These are phyloP conservation scores for Teratosphaeria pseudoeucalypti DNA, from an alignment of 2,329 filamentous ascomycete genomes.

Conservation along the genomic window DNA sequence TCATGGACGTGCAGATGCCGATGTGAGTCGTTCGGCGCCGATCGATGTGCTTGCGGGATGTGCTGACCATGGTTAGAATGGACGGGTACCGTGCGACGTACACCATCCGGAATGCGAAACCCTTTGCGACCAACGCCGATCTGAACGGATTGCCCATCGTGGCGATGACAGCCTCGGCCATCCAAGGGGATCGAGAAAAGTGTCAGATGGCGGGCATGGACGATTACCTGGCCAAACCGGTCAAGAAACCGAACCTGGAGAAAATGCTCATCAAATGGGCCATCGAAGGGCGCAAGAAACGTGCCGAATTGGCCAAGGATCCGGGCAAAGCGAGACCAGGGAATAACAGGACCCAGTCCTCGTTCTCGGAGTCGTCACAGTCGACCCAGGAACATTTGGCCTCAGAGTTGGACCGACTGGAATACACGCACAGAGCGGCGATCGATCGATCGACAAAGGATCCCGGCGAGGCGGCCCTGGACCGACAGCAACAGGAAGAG, in stretches of 20 bases:
- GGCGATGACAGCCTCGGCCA: conserved; percentile 72
- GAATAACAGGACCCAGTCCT: conserved; percentile 9
- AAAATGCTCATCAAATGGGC: conserved; percentile 63
- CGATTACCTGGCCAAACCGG: conserved; percentile 61
- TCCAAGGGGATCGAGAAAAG: conserved; percentile 66
- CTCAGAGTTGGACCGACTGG: conserved; percentile 24
- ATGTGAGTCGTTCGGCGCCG: conserved; percentile 27
- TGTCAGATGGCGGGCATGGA: conserved; percentile 67
- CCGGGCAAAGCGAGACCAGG: conserved; percentile 9
- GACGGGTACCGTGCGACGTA: conserved; percentile 72
- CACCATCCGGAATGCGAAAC: conserved; percentile 55
- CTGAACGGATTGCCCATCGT: conserved; percentile 59
- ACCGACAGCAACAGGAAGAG: conserved; percentile 44
- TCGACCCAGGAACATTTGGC: conserved; percentile 24
- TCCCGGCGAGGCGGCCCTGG: conserved; percentile 36
- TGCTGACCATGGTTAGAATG: neutral
- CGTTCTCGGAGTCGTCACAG: conserved; percentile 13
- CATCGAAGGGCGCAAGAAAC: conserved; percentile 31
- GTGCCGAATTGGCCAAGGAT: conserved; percentile 14
- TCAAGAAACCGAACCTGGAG: conserved; percentile 57
- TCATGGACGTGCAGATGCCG: conserved; percentile 10
- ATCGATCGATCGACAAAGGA: conserved; percentile 31
- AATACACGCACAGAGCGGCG: conserved; percentile 28
- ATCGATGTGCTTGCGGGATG: neutral
- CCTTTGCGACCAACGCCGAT: conserved; percentile 49